A percentile compares a stretch with the other conserved stretches of the same genome.
phyloP scores from a whole-genome alignment of 768 basidiomycete species.

The Galerina marginata region DNA sequence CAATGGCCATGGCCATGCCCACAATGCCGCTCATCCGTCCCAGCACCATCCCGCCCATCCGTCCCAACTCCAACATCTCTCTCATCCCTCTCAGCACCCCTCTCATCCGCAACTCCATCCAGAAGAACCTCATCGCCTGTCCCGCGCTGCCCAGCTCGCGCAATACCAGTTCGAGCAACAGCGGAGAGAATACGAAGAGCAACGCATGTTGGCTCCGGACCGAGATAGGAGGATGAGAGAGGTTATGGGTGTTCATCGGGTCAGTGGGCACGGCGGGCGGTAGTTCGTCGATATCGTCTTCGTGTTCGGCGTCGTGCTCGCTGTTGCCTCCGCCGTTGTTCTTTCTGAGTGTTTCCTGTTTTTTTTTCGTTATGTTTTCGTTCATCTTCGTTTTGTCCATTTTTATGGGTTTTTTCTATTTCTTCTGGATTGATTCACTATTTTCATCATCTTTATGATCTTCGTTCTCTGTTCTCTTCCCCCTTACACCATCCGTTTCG shows the following conservation, averaged over 20 bases:
- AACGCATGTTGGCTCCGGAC: neutral
- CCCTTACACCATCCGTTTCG: no score
- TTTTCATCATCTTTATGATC: no score
- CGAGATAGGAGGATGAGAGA: neutral
- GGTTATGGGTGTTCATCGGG: neutral
- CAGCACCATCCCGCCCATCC: constrained; percentile 10
- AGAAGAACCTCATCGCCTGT: neutral
- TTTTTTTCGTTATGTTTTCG: no score
- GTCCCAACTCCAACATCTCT: neutral
- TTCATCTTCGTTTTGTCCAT: no score
- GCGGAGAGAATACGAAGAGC: neutral
- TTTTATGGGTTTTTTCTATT: no score
- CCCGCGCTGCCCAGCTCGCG: neutral
- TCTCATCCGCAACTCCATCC: neutral
- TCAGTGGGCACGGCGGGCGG: no score
- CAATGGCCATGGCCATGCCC: neutral
- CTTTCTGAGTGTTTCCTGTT: no score
- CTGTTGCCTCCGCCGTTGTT: no score
- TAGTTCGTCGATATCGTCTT: no score
- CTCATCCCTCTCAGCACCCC: neutral
- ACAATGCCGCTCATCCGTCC: constrained; percentile 2
- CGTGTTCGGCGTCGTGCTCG: no score
- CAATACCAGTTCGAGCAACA: constrained; percentile 4
- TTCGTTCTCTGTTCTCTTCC: no score
- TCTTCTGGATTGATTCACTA: no score